Evolutionary conservation across 2,329 filamentous ascomycete species (phyloP).

Genomic region (Ophiocordyceps sinensis): DNA sequence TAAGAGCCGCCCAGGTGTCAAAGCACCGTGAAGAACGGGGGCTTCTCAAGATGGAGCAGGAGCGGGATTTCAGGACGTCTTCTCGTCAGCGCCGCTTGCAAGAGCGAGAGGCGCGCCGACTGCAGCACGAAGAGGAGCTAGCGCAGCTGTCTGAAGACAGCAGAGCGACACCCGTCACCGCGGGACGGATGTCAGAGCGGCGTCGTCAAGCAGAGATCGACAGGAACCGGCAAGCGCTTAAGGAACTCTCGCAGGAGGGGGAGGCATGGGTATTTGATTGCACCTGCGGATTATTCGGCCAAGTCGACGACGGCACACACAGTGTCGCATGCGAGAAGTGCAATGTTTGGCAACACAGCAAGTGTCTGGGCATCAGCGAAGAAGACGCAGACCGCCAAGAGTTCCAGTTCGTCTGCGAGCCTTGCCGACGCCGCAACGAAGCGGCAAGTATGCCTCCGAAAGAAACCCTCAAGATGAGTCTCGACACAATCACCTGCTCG

Average conservation of each 20-base stretch:
- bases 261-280: slow-evolving; percentile 94
- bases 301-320: slow-evolving; percentile 88
- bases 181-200: slow-evolving; percentile 58
- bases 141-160: slow-evolving; percentile 65
- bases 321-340: slow-evolving; percentile 90
- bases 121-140: slow-evolving; percentile 74
- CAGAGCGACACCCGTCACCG: slow-evolving; percentile 39
- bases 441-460: slow-evolving; percentile 41
- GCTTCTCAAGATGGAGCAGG: slow-evolving; percentile 46
- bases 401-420: slow-evolving; percentile 73
- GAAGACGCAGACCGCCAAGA: slow-evolving; percentile 69
- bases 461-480: slow-evolving; percentile 39
- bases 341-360: slow-evolving; percentile 94
- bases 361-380: slow-evolving; percentile 70
- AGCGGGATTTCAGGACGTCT: slow-evolving; percentile 64
- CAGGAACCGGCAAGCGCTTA: slow-evolving; percentile 60
- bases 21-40: slow-evolving; percentile 53
- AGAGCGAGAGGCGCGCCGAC: slow-evolving; percentile 71
- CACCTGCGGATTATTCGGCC: slow-evolving; percentile 76
- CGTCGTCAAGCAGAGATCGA: slow-evolving; percentile 73
- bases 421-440: slow-evolving; percentile 60
- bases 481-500: slow-evolving; percentile 9
- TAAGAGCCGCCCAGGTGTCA: slow-evolving; percentile 41
- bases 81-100: slow-evolving; percentile 75
- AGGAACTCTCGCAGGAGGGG: slow-evolving; percentile 57